These are phyloP conservation scores for Phanerochaete sordida DNA, from an alignment of 768 basidiomycete species.

Conservation along the genomic window DNA sequence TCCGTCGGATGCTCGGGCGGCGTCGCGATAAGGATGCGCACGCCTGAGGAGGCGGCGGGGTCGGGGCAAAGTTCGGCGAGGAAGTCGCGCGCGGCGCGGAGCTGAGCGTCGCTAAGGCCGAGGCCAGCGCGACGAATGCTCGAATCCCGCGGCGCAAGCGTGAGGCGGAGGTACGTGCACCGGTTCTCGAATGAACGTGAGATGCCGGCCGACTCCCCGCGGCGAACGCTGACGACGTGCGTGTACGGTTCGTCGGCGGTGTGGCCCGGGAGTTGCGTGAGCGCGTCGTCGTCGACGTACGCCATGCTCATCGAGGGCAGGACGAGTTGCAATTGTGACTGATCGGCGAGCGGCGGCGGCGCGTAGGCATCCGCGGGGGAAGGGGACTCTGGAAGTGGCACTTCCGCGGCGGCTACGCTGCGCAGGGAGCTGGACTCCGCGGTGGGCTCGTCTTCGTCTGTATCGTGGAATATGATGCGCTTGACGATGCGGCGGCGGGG, in stretches of 20 bases:
- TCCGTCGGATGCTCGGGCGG: slow-evolving; percentile 28
- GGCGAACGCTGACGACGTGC: slow-evolving; percentile 23
- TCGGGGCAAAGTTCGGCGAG: slow-evolving; percentile 38
- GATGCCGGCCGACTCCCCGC: neutral
- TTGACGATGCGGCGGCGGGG: slow-evolving; percentile 14
- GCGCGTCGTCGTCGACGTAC: slow-evolving; percentile 11
- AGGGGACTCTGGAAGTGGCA: neutral
- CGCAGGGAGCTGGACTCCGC: neutral
- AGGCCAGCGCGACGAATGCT: slow-evolving; percentile 14
- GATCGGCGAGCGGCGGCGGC: slow-evolving; percentile 5
- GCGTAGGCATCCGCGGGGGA: neutral
- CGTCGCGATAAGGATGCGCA: slow-evolving; percentile 25
- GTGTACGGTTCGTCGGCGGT: slow-evolving; percentile 17
- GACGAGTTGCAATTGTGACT: slow-evolving; percentile 20
- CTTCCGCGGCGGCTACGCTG: neutral
- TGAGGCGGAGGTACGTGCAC: slow-evolving; percentile 17
- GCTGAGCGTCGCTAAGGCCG: slow-evolving; percentile 30
- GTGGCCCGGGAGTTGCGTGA: slow-evolving; percentile 2
- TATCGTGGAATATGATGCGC: slow-evolving; percentile 4
- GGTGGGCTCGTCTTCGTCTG: neutral
- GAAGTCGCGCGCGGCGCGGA: slow-evolving; percentile 41
- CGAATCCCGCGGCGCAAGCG: slow-evolving; percentile 13
- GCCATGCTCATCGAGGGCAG: slow-evolving; percentile 22
- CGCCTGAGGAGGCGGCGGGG: slow-evolving; percentile 1
- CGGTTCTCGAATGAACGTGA: slow-evolving; percentile 1